Evolutionary conservation across 192 early-diverging fungal species (phyloP).

Genomic region (Linnemannia elongata): DNA sequence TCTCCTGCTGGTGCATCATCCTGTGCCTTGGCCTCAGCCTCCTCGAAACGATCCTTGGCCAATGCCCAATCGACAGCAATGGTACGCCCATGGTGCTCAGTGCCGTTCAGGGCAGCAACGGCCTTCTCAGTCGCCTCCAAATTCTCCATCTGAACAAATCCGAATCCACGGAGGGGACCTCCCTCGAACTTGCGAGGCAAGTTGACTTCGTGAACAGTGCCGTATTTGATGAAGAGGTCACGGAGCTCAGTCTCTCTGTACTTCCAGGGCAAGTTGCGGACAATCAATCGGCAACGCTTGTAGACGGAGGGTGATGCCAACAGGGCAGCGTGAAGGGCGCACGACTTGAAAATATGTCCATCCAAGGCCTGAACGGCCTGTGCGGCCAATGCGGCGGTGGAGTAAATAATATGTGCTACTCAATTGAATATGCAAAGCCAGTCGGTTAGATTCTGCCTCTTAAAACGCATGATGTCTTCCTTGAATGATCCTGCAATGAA

Average conservation of each 20-base stretch:
- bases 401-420: conserved; percentile 64
- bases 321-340: conserved; percentile 62
- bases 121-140: conserved; percentile 78
- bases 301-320: conserved; percentile 52
- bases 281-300: conserved; percentile 83
- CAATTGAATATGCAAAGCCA: background rate
- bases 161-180: conserved; percentile 89
- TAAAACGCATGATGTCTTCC: background rate
- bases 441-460: background rate
- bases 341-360: conserved; percentile 83
- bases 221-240: conserved; percentile 74
- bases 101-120: conserved; percentile 79
- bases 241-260: conserved; percentile 75
- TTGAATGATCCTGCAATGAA: background rate
- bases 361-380: conserved; percentile 73
- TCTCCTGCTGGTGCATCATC: conserved; percentile 59
- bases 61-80: conserved; percentile 91
- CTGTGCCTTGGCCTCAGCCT: conserved; percentile 68
- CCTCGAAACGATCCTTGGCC: conserved; percentile 78
- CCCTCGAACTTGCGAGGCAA: conserved; percentile 81
- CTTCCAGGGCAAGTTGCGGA: conserved; percentile 90
- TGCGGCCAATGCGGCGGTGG: conserved; percentile 59
- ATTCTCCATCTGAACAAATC: conserved; percentile 89
- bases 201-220: conserved; percentile 77
- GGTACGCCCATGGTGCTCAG: conserved; percentile 75